Conservation (phyloP, 768 basidiomycete genomes). For the Dendrothele bispora region DNA sequence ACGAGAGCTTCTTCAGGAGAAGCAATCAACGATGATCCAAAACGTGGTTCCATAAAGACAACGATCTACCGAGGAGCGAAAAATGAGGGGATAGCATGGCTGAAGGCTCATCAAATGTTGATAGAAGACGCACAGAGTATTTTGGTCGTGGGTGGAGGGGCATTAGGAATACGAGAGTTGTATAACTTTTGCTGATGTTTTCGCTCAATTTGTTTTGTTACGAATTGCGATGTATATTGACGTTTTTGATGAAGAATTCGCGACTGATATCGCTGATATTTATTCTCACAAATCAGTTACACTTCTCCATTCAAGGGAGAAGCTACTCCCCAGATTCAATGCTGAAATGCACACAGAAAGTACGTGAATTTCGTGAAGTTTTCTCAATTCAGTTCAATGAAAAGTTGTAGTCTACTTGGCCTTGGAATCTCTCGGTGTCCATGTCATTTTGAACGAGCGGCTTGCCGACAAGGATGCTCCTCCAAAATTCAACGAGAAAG, state of each 20-base stretch:
- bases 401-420: conserved; percentile 31
- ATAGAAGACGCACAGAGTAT: conserved; percentile 50
- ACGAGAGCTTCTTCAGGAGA: neutral
- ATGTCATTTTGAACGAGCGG: conserved; percentile 54
- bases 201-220: neutral
- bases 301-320: conserved; percentile 56
- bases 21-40: neutral
- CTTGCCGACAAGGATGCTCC: conserved; percentile 38
- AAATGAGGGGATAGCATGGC: conserved; percentile 47
- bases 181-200: neutral
- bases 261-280: conserved; percentile 58
- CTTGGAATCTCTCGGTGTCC: conserved; percentile 43
- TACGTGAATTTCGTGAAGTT: conserved; percentile 19
- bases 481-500: conserved; percentile 18
- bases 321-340: conserved; percentile 56
- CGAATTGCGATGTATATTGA: neutral
- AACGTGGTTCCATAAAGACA: too few relatives aligned
- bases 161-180: conserved; percentile 67
- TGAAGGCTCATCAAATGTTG: conserved; percentile 47
- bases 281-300: conserved; percentile 55
- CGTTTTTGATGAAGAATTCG: conserved; percentile 49
- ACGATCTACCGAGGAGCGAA: conserved; percentile 42
- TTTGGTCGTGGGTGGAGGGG: conserved; percentile 71
- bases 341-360: conserved; percentile 52
- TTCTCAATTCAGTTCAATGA: neutral